These are phyloP conservation scores for Lindgomyces ingoldianus DNA, from an alignment of 495 filamentous ascomycete genomes.

Conservation along the genomic window DNA sequence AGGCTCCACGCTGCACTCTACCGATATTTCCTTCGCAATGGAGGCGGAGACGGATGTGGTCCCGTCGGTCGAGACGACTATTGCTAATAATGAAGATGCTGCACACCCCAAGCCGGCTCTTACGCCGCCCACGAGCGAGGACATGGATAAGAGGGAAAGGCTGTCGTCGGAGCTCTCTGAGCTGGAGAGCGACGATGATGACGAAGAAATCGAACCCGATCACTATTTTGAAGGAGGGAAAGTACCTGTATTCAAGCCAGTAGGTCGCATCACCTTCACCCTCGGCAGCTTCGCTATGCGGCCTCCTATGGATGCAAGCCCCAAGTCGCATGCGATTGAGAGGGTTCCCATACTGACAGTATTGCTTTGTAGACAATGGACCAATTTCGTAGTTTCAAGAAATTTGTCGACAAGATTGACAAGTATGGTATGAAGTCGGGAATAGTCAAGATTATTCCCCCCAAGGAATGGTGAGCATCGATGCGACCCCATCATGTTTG, in stretches of 20 bases:
- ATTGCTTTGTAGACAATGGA: constrained; percentile 66
- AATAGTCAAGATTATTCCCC: constrained; percentile 93
- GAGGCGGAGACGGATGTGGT: constrained; percentile 30
- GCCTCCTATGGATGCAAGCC: not conserved
- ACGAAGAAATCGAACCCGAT: constrained; percentile 71
- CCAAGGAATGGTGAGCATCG: constrained; percentile 79
- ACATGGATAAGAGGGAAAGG: constrained; percentile 43
- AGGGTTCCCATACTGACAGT: constrained; percentile 10
- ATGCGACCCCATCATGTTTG: constrained; percentile 3
- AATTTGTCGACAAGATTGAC: constrained; percentile 84
- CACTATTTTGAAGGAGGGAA: constrained; percentile 83
- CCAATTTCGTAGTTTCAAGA: constrained; percentile 88
- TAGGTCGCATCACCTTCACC: constrained; percentile 50
- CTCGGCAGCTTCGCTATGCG: not conserved
- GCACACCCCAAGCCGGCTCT: constrained; percentile 37
- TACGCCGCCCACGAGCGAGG: constrained; percentile 50
- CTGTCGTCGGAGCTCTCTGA: constrained; percentile 46
- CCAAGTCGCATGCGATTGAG: not conserved
- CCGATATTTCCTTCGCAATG: constrained; percentile 8
- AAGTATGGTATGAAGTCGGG: constrained; percentile 95
- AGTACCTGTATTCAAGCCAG: constrained; percentile 91
- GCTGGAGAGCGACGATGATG: constrained; percentile 61
- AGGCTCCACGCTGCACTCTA: constrained; percentile 13
- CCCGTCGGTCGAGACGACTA: constrained; percentile 31
- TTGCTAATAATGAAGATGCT: constrained; percentile 22